Conservation (phyloP, 441 rosid genomes). For the Adansonia grandidieri region DNA sequence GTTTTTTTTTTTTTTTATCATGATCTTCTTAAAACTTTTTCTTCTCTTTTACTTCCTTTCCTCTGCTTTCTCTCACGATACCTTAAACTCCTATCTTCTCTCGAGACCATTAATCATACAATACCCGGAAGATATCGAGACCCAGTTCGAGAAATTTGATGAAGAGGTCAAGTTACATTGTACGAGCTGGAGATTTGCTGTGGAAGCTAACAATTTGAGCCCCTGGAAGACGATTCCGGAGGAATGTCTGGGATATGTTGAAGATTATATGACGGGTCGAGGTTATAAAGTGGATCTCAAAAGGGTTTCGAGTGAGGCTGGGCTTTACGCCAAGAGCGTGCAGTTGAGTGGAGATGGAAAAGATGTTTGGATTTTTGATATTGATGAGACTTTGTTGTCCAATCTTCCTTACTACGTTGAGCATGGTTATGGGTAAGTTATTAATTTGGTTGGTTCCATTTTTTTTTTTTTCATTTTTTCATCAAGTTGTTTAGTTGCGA, state of each 20-base stretch:
- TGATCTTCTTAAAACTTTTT: conserved; percentile 41
- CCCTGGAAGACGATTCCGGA: conserved; percentile 81
- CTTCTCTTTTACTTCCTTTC: conserved; percentile 39
- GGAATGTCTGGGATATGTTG: conserved; percentile 74
- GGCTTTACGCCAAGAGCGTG: conserved; percentile 55
- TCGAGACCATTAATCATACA: conserved; percentile 69
- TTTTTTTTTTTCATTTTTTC: not conserved
- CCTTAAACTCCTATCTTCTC: conserved; percentile 41
- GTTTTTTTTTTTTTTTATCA: conserved; percentile 18
- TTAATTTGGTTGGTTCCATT: not conserved
- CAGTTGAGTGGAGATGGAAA: conserved; percentile 61
- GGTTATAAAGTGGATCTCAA: conserved; percentile 70
- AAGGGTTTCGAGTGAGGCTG: conserved; percentile 69
- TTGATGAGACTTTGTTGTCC: conserved; percentile 91
- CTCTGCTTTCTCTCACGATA: conserved; percentile 41
- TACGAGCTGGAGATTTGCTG: conserved; percentile 89
- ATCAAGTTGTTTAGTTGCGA: conserved; percentile 9
- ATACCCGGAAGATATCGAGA: conserved; percentile 44
- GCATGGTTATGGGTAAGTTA: conserved; percentile 72
- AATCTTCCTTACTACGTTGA: conserved; percentile 83
- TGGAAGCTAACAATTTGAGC: conserved; percentile 77
- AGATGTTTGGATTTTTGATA: conserved; percentile 87
- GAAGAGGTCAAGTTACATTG: conserved; percentile 58
- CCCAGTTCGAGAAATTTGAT: conserved; percentile 34
- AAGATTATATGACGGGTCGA: conserved; percentile 62